These are phyloP conservation scores for Juglanconis sp. DNA, from an alignment of 2,329 filamentous ascomycete genomes.

Conservation along the genomic window DNA sequence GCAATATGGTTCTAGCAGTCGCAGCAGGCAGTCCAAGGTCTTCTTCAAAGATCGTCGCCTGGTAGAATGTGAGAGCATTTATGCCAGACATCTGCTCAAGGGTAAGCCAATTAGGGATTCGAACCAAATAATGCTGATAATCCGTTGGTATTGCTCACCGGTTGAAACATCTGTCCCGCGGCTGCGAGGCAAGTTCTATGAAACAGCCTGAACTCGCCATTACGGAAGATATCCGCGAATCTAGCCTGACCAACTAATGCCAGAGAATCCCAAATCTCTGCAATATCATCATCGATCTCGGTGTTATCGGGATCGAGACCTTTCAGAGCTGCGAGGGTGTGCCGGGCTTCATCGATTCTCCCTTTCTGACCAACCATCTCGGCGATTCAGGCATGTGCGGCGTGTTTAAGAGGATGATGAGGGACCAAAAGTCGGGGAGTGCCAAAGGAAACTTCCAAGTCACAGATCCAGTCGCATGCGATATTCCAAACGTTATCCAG, in stretches of 20 bases:
- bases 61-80: conserved; percentile 11
- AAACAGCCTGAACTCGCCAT: conserved; percentile 20
- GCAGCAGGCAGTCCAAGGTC: conserved; percentile 11
- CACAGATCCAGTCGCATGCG: conserved; percentile 47
- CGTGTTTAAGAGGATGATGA: conserved; percentile 54
- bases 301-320: background rate
- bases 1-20: conserved; percentile 14
- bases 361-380: conserved; percentile 43
- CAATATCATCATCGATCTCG: background rate
- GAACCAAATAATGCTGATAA: background rate
- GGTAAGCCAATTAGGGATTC: background rate
- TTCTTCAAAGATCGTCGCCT: conserved; percentile 10
- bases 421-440: conserved; percentile 55
- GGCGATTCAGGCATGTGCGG: conserved; percentile 47
- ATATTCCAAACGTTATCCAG: conserved; percentile 59
- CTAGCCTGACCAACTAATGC: conserved; percentile 4
- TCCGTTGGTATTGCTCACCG: conserved; percentile 13
- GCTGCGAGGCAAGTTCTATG: conserved; percentile 23
- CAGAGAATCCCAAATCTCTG: conserved; percentile 3
- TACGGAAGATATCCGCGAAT: conserved; percentile 19
- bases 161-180: conserved; percentile 18
- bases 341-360: conserved; percentile 40
- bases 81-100: conserved; percentile 9
- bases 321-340: conserved; percentile 39
- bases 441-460: conserved; percentile 61